These are phyloP conservation scores for Ogataea henricii DNA, from an alignment of 805 yeast species.

Conservation along the genomic window DNA sequence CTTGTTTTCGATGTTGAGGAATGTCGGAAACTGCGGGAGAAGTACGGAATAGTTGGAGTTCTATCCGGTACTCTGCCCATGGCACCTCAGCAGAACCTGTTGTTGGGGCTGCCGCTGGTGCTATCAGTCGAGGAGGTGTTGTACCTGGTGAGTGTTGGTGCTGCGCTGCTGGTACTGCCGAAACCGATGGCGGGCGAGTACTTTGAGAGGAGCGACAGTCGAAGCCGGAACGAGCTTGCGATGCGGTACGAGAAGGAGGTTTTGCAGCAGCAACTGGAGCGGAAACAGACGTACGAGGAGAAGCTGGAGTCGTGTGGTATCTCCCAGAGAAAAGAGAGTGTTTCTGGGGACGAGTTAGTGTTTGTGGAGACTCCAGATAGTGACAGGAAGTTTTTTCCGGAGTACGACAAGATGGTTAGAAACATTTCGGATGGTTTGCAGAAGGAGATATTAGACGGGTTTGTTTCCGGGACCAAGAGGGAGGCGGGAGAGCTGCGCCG, in stretches of 20 bases:
- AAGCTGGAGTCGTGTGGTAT: slow-evolving; percentile 9
- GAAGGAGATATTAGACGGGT: slow-evolving; percentile 3
- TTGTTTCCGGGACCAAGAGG: slow-evolving; percentile 1
- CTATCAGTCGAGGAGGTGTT: slow-evolving; percentile 71
- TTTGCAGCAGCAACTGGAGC: slow-evolving; percentile 4
- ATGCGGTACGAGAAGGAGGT: slow-evolving; percentile 12
- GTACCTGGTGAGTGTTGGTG: slow-evolving; percentile 51
- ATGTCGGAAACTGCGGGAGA: slow-evolving; percentile 53
- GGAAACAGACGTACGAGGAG: slow-evolving; percentile 13
- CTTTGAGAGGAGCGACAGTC: slow-evolving; percentile 2
- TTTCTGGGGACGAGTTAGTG: slow-evolving; percentile 15
- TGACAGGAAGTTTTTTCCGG: slow-evolving; percentile 8
- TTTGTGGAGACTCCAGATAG: slow-evolving; percentile 25
- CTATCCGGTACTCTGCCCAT: slow-evolving; percentile 80
- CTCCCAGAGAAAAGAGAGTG: not conserved
- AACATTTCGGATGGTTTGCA: slow-evolving; percentile 5
- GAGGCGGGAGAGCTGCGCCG: slow-evolving; percentile 13
- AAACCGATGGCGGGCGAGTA: not conserved
- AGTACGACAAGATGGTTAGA: not conserved
- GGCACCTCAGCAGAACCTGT: slow-evolving; percentile 93
- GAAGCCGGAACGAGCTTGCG: slow-evolving; percentile 5
- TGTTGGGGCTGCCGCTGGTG: slow-evolving; percentile 80
- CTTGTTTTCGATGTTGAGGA: slow-evolving; percentile 60
- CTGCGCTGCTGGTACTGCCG: slow-evolving; percentile 14
- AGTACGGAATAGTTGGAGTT: slow-evolving; percentile 70